These are phyloP conservation scores for Myrica gale DNA, from an alignment of 306 rosid genomes.

Conservation along the genomic window DNA sequence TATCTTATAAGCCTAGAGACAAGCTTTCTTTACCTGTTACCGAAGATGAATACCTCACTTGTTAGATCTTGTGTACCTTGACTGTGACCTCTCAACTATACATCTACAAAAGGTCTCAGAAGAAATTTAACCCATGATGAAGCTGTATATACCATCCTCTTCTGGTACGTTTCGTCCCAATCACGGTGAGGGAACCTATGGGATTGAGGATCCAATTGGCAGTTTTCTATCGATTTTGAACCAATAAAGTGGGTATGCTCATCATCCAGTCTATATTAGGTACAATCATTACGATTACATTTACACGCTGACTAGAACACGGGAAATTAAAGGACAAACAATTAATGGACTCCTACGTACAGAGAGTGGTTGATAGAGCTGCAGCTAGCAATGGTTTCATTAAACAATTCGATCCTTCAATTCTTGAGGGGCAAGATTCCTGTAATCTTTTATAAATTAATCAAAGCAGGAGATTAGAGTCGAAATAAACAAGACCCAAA, in stretches of 20 bases:
- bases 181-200: too few species aligned
- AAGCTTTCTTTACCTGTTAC: neutral
- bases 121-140: neutral
- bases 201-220: neutral
- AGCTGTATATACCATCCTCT: neutral
- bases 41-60: conserved; percentile 18
- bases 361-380: conserved; percentile 16
- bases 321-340: neutral
- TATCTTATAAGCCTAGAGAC: too few species aligned
- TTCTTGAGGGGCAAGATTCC: conserved; percentile 27
- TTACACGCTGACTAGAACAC: neutral
- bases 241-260: too few species aligned
- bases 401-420: neutral
- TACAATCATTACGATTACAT: neutral
- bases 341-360: neutral
- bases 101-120: conserved; percentile 2
- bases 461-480: neutral
- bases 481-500: neutral
- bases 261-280: neutral
- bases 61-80: conserved; percentile 11
- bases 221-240: neutral
- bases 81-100: conserved; percentile 32
- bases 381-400: neutral
- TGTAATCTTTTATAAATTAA: conserved; percentile 14
- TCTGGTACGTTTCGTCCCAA: neutral